Evolutionary conservation across 192 early-diverging fungal genomes (phyloP), one percentile per base, ranked within the genome.

Genomic region (Coemansia sp.): DNA sequence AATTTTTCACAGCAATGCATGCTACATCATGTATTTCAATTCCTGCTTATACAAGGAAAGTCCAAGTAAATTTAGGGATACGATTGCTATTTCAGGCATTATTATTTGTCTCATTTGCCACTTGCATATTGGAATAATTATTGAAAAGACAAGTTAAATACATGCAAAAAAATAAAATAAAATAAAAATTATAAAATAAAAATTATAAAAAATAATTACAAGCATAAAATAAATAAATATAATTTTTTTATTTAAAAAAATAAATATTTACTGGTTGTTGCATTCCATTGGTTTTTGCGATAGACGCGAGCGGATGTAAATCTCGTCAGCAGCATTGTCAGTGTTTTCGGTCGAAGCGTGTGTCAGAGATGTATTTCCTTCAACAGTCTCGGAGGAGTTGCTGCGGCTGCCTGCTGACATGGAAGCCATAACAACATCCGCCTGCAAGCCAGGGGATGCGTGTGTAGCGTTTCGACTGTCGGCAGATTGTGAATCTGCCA

Each of bases 241-340:
- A 32, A 5, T 32, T 32, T 32, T 32, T 11, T 32, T 8, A 32
- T n/a, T n/a, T n/a, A n/a, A n/a, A n/a, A n/a, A n/a, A n/a, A n/a
- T n/a, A n/a, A n/a, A n/a, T n/a, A n/a, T n/a, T n/a, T 40, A 72
- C 25, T 72, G 68, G 53, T 59, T 72, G 43, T 59, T 72, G 53
- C 68, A 72, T 30, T 72, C 68, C 10, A 60, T 60, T 6, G 60
- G 61, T 26, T 56, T 64, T 37, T 64, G 60, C 27, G 53, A 53
- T 40, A 43, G 51, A 26, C 44, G 39, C 22, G 60, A 56, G n/a
- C 48, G 40, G 20, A 72, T 45, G 44, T 56, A 52, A n/a, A 72
- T 72, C 45, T 64, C 68, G 33, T 64, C 61, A 20, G 40, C 13
- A 13, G 13, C 27, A 32, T 10, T 18, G 38, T 44, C n/a, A 20